A percentile compares a stretch with the other conserved stretches of the same genome.
These are phyloP conservation scores for Globisporangium heterothallicum DNA, from an alignment of 352 stramenopile genomes.

Conservation along the genomic window DNA sequence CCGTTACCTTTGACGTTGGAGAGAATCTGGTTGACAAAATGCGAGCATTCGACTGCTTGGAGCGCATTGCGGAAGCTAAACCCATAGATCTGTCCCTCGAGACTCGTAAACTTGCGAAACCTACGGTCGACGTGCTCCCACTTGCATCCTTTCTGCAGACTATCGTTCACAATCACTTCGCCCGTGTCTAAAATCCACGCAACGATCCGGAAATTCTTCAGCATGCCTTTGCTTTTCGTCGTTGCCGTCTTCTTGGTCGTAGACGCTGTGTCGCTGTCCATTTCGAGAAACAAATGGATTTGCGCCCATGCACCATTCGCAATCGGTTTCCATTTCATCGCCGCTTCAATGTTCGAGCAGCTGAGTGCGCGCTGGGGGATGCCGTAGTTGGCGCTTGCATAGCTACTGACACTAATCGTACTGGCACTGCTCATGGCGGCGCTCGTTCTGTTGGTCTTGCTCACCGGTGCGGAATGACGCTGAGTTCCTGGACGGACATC, in stretches of 20 bases:
- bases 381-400: background rate
- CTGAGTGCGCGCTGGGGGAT: conserved; percentile 1
- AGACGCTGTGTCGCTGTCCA: conserved; percentile 16
- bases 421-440: background rate
- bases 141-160: conserved; percentile 28
- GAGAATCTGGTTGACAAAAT: conserved; percentile 39
- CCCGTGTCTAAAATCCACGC: conserved; percentile 55
- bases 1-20: conserved; percentile 32
- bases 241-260: background rate
- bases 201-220: conserved; percentile 44
- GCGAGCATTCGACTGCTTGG: conserved; percentile 45
- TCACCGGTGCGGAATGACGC: background rate
- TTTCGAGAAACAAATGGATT: conserved; percentile 50
- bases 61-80: conserved; percentile 39
- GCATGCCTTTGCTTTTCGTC: conserved; percentile 8
- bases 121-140: conserved; percentile 32
- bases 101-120: conserved; percentile 36
- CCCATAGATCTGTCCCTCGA: conserved; percentile 34
- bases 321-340: conserved; percentile 28
- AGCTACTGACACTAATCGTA: background rate
- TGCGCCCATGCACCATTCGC: conserved; percentile 42
- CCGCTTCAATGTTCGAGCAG: conserved; percentile 4
- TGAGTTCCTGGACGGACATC: background rate
- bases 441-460: background rate
- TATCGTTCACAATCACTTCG: conserved; percentile 48